Conservation (phyloP, 1,284 basidiomycete species). For the Ganoderma resinaceum region DNA sequence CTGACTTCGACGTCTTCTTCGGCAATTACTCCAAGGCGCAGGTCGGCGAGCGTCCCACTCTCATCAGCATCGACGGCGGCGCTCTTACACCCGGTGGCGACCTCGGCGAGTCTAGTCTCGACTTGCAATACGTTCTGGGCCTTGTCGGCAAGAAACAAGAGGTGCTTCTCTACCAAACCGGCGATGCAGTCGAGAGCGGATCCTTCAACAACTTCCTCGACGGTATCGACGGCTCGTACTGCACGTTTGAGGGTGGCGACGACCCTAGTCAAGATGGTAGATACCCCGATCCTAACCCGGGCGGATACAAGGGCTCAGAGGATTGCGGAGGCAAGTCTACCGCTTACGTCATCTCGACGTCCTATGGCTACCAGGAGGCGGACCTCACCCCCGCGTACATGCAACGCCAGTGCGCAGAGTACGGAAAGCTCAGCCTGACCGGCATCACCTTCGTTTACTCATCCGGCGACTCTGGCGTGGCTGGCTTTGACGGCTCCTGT, state of each 20-base stretch:
- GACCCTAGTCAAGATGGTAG: conserved; percentile 48
- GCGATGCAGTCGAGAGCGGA: conserved; percentile 48
- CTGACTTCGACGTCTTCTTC: conserved; percentile 55
- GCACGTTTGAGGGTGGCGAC: conserved; percentile 50
- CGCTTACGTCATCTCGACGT: conserved; percentile 62
- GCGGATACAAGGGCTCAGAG: conserved; percentile 49
- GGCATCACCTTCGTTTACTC: conserved; percentile 71
- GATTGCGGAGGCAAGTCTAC: conserved; percentile 59
- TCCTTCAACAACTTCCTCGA: conserved; percentile 55
- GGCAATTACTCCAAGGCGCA: conserved; percentile 46
- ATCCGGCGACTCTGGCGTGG: conserved; percentile 70
- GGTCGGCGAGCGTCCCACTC: conserved; percentile 48
- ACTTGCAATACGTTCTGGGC: conserved; percentile 50
- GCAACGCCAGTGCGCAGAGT: conserved; percentile 61
- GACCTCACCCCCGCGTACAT: conserved; percentile 54
- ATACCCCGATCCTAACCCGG: conserved; percentile 47
- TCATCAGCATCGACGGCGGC: conserved; percentile 51
- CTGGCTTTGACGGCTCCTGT: conserved; percentile 50
- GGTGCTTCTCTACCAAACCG: conserved; percentile 55
- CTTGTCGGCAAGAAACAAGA: conserved; percentile 45
- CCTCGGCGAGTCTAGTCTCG: conserved; percentile 56
- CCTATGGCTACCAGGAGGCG: conserved; percentile 58
- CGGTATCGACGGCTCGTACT: conserved; percentile 53
- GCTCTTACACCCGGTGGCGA: conserved; percentile 37
- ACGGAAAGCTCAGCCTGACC: conserved; percentile 61